phyloP scores from a whole-genome alignment of 768 basidiomycete species.

The Erythrobasidium yunnanense region DNA sequence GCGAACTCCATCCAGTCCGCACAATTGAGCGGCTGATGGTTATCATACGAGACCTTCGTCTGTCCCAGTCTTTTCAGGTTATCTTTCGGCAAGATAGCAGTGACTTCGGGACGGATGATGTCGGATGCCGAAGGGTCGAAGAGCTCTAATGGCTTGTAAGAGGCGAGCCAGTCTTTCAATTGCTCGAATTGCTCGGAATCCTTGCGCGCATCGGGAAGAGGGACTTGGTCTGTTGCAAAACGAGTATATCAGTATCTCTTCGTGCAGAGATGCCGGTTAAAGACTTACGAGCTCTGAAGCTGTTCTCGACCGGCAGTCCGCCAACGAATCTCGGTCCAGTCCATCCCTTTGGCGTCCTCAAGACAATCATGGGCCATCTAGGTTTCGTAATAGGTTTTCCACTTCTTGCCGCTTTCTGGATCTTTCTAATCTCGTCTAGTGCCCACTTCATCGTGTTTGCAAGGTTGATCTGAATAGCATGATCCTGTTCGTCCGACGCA shows the following conservation, averaged over 20 bases:
- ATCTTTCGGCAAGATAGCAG: constrained; percentile 32
- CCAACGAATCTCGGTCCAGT: constrained; percentile 33
- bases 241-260: constrained; percentile 55
- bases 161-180: constrained; percentile 62
- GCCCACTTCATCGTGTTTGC: constrained; percentile 67
- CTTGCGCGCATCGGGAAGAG: constrained; percentile 61
- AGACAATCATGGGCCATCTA: constrained; percentile 77
- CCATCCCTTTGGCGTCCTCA: constrained; percentile 67
- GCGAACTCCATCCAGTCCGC: constrained; percentile 57
- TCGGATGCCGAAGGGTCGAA: constrained; percentile 45
- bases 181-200: constrained; percentile 53
- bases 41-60: constrained; percentile 47
- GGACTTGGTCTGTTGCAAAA: constrained; percentile 66
- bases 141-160: constrained; percentile 58
- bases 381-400: constrained; percentile 73
- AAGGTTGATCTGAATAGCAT: constrained; percentile 57
- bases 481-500: constrained; percentile 38
- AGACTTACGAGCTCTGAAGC: constrained; percentile 21
- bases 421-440: constrained; percentile 47
- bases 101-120: constrained; percentile 15
- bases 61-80: constrained; percentile 31
- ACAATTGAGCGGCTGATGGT: constrained; percentile 53
- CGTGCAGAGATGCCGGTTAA: neutral
- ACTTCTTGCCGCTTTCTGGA: constrained; percentile 65
- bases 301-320: constrained; percentile 1